These are phyloP conservation scores for Citrullus colocynthis DNA, from an alignment of 306 rosid genomes.

Conservation along the genomic window DNA sequence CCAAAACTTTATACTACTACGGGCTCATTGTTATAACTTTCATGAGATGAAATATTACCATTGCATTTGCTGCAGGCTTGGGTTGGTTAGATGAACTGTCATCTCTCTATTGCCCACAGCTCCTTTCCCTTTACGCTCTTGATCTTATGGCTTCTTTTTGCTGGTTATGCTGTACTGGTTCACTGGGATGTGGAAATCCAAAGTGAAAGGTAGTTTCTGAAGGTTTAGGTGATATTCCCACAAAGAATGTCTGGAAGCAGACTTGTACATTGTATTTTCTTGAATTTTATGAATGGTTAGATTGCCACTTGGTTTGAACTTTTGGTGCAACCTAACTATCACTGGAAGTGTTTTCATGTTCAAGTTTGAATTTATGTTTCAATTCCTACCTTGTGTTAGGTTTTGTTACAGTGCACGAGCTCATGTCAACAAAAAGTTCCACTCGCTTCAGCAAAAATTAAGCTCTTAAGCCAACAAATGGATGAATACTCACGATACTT, in stretches of 20 bases:
- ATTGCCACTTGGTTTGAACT: neutral
- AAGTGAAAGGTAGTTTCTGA: neutral
- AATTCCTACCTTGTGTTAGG: too few relatives aligned
- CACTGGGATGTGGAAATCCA: neutral
- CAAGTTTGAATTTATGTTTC: neutral
- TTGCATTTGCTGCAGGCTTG: slow-evolving; percentile 12
- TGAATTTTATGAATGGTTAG: neutral
- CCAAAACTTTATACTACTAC: slow-evolving; percentile 8
- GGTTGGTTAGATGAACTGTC: slow-evolving; percentile 5
- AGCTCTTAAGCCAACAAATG: too few relatives aligned
- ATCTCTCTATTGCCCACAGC: neutral
- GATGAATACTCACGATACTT: too few relatives aligned
- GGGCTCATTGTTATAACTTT: slow-evolving; percentile 11
- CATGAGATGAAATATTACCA: slow-evolving; percentile 8
- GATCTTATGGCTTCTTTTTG: neutral
- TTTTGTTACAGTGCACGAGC: too few relatives aligned
- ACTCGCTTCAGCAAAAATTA: too few relatives aligned
- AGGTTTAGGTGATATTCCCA: neutral
- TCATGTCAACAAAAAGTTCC: too few relatives aligned
- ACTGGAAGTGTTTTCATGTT: neutral
- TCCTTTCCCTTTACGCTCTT: neutral
- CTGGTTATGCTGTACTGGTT: neutral
- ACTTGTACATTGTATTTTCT: slow-evolving; percentile 6
- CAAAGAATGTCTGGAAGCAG: neutral
- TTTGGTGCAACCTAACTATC: neutral